A percentile compares a stretch with the other conserved stretches of the same genome.
These are phyloP conservation scores for Agapanthus africanus DNA, from an alignment of 106 monocot genomes.

Conservation along the genomic window DNA sequence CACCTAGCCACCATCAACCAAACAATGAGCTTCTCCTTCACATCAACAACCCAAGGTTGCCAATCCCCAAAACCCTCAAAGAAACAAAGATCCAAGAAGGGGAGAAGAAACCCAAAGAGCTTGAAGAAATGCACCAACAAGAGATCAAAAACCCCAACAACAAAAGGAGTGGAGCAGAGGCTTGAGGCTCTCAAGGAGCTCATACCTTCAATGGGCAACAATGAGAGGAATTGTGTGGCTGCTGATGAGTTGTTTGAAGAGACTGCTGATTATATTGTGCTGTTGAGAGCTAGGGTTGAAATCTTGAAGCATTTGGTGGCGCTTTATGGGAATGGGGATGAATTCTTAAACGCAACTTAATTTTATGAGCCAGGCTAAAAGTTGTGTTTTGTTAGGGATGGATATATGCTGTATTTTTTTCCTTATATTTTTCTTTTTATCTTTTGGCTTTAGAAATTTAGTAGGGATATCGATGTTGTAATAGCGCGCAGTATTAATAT, in stretches of 20 bases:
- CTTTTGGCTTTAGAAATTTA: no score
- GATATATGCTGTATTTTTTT: no score
- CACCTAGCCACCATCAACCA: no score
- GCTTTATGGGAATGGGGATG: constrained; percentile 8
- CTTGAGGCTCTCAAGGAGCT: constrained; percentile 27
- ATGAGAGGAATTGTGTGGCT: neutral
- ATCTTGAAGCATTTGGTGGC: constrained; percentile 30
- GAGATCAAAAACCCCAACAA: neutral
- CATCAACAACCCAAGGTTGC: neutral
- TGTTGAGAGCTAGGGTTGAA: constrained; percentile 16
- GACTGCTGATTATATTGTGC: constrained; percentile 28
- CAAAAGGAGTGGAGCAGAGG: constrained; percentile 16
- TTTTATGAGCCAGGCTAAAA: no score
- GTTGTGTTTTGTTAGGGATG: no score
- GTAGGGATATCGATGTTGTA: no score
- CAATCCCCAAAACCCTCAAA: neutral
- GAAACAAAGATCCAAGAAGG: neutral
- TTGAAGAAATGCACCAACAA: neutral
- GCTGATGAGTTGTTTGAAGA: constrained; percentile 19
- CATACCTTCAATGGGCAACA: constrained; percentile 13
- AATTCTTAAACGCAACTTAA: no score
- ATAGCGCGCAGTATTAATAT: no score
- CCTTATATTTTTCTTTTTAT: no score
- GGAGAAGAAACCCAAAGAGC: no score
- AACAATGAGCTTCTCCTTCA: neutral